Percentiles rank a stretch among this genome's conserved stretches.
Conservation (phyloP, 1,284 basidiomycete species). For the Chalciporus sp. region DNA sequence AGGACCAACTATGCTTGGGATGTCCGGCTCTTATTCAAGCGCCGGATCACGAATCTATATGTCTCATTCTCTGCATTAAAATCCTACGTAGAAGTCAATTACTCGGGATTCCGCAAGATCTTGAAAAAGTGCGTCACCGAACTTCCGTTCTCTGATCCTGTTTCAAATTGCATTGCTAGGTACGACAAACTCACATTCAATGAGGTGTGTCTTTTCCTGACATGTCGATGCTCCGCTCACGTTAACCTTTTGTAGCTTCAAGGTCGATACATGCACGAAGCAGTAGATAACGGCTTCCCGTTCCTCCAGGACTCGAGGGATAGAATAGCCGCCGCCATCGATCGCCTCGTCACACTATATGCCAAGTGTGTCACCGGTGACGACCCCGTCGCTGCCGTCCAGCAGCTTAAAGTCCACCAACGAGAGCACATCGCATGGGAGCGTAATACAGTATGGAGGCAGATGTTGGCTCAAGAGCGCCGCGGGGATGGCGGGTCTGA, state of each 20-base stretch:
- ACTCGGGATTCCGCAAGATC: conserved; percentile 95
- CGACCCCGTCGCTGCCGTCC: conserved; percentile 71
- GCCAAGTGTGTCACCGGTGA: conserved; percentile 85
- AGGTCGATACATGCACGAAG: conserved; percentile 77
- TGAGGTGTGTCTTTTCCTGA: conserved; percentile 43
- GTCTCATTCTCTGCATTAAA: conserved; percentile 82
- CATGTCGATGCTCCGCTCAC: neutral
- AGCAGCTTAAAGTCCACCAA: conserved; percentile 87
- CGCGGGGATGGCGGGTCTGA: conserved; percentile 56
- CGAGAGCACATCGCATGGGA: conserved; percentile 96
- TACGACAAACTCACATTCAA: conserved; percentile 95
- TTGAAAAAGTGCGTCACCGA: conserved; percentile 79
- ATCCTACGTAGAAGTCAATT: conserved; percentile 94
- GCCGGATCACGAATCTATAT: conserved; percentile 87
- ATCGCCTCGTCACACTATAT: conserved; percentile 75
- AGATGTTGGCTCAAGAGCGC: conserved; percentile 93
- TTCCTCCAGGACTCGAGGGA: conserved; percentile 71
- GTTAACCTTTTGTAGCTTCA: conserved; percentile 58
- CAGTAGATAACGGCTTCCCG: conserved; percentile 71
- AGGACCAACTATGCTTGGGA: conserved; percentile 87
- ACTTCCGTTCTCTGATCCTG: neutral
- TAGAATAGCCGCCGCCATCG: conserved; percentile 63
- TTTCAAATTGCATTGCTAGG: conserved; percentile 40
- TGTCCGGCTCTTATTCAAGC: conserved; percentile 88
- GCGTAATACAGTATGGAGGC: conserved; percentile 94